Evolutionary conservation across 2,329 filamentous ascomycete genomes (phyloP).

Genomic region (Alternaria metachromatica): DNA sequence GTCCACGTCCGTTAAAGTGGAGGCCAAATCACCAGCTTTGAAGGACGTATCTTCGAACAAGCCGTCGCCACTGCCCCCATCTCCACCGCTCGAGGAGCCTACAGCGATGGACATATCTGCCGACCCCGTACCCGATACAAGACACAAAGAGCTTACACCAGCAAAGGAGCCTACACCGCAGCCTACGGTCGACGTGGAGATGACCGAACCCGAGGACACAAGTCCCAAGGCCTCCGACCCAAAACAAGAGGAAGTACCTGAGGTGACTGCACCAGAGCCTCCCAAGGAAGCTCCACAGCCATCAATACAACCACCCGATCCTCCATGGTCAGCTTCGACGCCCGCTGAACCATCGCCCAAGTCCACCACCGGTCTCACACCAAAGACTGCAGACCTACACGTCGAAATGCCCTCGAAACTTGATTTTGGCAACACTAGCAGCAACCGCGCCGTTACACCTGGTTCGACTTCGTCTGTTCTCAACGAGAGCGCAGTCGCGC

Average conservation of each 20-base stretch:
- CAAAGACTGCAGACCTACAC: slow-evolving; percentile 32
- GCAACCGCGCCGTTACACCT: slow-evolving; percentile 29
- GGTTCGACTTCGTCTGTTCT: slow-evolving; percentile 29
- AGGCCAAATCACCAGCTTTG: slow-evolving; percentile 41
- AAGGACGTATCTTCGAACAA: slow-evolving; percentile 43
- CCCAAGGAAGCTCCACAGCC: slow-evolving; percentile 33
- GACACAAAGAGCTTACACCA: slow-evolving; percentile 30
- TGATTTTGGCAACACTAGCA: slow-evolving; percentile 27
- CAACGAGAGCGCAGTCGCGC: slow-evolving; percentile 29
- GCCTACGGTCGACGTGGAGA: slow-evolving; percentile 23
- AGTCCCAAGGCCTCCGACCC: slow-evolving; percentile 22
- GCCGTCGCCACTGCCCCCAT: slow-evolving; percentile 37
- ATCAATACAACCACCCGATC: slow-evolving; percentile 43
- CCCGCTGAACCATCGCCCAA: slow-evolving; percentile 21
- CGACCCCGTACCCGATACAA: slow-evolving; percentile 24
- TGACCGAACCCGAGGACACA: slow-evolving; percentile 24
- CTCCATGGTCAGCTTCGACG: slow-evolving; percentile 36
- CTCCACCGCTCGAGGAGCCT: slow-evolving; percentile 32
- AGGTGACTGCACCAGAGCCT: slow-evolving; percentile 29
- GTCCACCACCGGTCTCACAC: slow-evolving; percentile 12
- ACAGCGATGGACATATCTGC: slow-evolving; percentile 36
- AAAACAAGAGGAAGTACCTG: slow-evolving; percentile 40
- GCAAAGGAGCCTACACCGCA: slow-evolving; percentile 30
- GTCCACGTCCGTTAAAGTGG: slow-evolving; percentile 45
- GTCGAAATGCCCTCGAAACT: slow-evolving; percentile 40